These are phyloP conservation scores for Leucocoprinus sp. DNA, from an alignment of 768 basidiomycete species.

Conservation along the genomic window DNA sequence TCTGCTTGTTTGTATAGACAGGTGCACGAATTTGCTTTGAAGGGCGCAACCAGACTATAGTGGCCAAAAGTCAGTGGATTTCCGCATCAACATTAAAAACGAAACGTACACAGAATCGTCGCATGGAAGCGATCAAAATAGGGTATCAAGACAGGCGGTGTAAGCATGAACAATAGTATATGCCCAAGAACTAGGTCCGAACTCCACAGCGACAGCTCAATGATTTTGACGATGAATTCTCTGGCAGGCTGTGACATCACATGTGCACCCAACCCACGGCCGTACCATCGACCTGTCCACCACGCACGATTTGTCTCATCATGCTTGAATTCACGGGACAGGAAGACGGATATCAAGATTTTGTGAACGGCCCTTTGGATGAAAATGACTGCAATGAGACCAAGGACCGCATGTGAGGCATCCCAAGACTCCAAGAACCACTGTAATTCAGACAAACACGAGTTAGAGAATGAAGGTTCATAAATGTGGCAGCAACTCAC, in stretches of 20 bases:
- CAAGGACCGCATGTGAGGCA: constrained; percentile 86
- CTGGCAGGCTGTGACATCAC: constrained; percentile 97
- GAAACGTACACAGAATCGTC: constrained; percentile 71
- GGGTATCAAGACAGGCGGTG: constrained; percentile 81
- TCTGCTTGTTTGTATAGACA: constrained; percentile 83
- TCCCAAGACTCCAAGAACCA: constrained; percentile 96
- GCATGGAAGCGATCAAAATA: constrained; percentile 91
- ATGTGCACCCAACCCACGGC: constrained; percentile 81
- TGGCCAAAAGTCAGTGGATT: constrained; percentile 15
- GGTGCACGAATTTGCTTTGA: constrained; percentile 93
- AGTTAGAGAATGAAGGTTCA: constrained; percentile 4
- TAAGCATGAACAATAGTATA: constrained; percentile 83
- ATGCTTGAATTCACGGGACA: constrained; percentile 98
- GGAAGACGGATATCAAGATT: constrained; percentile 86
- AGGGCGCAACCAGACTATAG: constrained; percentile 85
- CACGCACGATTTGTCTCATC: constrained; percentile 98
- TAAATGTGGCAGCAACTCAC: constrained; percentile 37
- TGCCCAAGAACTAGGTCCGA: constrained; percentile 88
- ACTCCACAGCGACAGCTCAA: constrained; percentile 92
- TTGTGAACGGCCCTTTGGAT: constrained; percentile 94
- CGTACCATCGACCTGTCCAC: constrained; percentile 99
- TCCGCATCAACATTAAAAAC: neutral
- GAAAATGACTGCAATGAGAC: constrained; percentile 83
- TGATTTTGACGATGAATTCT: constrained; percentile 96
- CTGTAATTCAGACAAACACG: constrained; percentile 28